phyloP scores from a whole-genome alignment of 1,284 basidiomycete species.

The Takashimella koratensis region DNA sequence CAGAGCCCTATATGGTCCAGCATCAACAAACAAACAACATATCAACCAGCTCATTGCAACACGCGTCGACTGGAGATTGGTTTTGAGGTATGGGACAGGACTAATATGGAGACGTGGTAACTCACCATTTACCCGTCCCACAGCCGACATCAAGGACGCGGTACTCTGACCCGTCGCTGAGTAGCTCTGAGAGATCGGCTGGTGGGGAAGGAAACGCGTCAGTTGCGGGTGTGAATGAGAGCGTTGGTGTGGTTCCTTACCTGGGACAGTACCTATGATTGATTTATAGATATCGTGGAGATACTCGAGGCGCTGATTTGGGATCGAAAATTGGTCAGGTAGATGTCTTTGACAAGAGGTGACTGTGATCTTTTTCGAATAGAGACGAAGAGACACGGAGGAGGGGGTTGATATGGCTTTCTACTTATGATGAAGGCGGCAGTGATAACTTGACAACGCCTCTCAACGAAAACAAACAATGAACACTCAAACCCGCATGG shows the following conservation, averaged over 20 bases:
- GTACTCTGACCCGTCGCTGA: neutral
- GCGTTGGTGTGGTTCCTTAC: neutral
- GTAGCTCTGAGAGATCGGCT: neutral
- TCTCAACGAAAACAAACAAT: no score
- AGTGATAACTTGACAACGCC: no score
- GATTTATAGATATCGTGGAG: constrained; percentile 1
- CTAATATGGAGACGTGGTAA: neutral
- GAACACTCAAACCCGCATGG: no score
- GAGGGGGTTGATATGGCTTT: no score
- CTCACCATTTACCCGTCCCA: neutral
- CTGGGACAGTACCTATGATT: neutral
- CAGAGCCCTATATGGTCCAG: neutral
- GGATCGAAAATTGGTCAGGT: neutral
- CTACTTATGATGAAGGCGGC: no score
- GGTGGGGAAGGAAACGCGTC: neutral
- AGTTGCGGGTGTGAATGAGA: neutral
- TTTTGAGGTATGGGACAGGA: neutral
- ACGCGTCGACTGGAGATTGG: no score
- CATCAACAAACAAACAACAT: neutral
- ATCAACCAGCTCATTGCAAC: no score
- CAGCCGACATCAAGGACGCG: neutral
- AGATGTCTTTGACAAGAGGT: neutral
- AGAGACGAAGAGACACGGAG: no score
- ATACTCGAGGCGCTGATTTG: constrained; percentile 3
- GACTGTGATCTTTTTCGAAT: neutral